phyloP scores from a whole-genome alignment of 345 rosid genomes.

The Hibiscus mutabilis region DNA sequence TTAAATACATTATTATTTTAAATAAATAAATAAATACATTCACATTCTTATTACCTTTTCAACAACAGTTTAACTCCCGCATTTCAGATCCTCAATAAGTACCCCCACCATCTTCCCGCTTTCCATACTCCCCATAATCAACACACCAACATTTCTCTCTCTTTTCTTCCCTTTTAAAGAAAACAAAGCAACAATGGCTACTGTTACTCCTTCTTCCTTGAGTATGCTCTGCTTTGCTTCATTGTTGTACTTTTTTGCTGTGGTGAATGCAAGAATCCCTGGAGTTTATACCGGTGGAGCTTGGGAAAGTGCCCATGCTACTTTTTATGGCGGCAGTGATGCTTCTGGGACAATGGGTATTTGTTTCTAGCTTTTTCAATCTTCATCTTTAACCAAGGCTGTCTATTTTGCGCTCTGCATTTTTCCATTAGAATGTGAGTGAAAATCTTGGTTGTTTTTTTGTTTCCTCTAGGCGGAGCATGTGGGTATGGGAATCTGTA shows the following conservation, averaged over 20 bases:
- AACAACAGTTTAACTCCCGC: not conserved
- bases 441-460: not conserved
- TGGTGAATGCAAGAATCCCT: constrained; percentile 38
- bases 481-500: constrained; percentile 95
- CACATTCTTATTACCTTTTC: not conserved
- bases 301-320: constrained; percentile 65
- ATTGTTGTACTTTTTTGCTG: not conserved
- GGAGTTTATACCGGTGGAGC: constrained; percentile 37
- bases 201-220: not conserved
- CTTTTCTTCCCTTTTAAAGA: not conserved
- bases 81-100: constrained; percentile 13
- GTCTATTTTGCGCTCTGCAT: not conserved
- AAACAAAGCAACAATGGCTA: not conserved
- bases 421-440: not conserved
- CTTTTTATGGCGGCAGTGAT: constrained; percentile 58
- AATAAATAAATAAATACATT: not conserved
- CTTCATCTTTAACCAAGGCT: not conserved
- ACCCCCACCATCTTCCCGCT: constrained; percentile 15
- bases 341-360: constrained; percentile 72
- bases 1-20: no score
- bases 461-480: constrained; percentile 61
- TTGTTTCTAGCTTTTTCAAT: not conserved
- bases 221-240: constrained; percentile 10
- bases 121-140: not conserved
- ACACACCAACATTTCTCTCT: not conserved